A percentile compares a stretch with the other conserved stretches of the same genome.
Evolutionary conservation across 345 rosid species (phyloP).

Genomic region (Dovyalis caffra): DNA sequence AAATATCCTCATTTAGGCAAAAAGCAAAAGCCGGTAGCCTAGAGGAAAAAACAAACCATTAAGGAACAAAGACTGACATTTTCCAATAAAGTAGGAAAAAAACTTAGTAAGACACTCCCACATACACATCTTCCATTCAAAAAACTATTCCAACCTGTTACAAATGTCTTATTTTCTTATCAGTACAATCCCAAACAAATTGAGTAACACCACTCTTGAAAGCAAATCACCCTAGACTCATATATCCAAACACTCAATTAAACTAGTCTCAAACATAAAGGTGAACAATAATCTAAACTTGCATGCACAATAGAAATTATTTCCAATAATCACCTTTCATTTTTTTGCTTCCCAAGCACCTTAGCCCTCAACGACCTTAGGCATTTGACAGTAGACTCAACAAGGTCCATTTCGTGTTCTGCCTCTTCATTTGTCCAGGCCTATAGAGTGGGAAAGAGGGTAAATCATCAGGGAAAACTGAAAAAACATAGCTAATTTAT

Average conservation of each 20-base stretch:
- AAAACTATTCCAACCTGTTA: neutral
- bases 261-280: neutral
- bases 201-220: neutral
- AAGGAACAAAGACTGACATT: neutral
- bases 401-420: conserved; percentile 76
- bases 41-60: conserved; percentile 12
- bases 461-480: neutral
- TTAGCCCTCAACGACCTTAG: conserved; percentile 74
- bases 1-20: conserved; percentile 61
- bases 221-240: neutral
- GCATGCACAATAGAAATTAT: neutral
- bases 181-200: neutral
- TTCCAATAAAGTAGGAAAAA: neutral
- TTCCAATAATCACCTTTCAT: conserved; percentile 55
- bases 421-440: conserved; percentile 62
- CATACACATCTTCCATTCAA: neutral
- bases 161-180: neutral
- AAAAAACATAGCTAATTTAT: neutral
- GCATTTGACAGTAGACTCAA: conserved; percentile 64
- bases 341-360: conserved; percentile 68
- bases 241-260: neutral
- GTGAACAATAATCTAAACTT: neutral
- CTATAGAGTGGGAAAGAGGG: conserved; percentile 31
- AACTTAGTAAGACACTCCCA: neutral
- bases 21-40: conserved; percentile 84